phyloP scores from a whole-genome alignment of 2,329 filamentous ascomycete species.

The Trichoderma afroharzianum region DNA sequence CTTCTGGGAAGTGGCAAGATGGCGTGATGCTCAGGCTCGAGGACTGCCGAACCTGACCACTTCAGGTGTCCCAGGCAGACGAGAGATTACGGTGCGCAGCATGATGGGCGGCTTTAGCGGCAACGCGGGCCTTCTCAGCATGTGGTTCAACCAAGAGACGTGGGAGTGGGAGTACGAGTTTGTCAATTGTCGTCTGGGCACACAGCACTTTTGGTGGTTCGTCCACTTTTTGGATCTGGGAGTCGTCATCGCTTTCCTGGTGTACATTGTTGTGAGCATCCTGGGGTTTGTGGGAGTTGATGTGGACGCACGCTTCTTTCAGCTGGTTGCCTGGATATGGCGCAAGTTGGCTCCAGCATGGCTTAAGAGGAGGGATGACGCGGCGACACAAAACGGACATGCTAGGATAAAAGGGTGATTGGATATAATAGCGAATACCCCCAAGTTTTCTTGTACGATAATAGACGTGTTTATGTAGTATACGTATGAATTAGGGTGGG shows the following conservation, averaged over 20 bases:
- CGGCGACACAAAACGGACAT: conserved; percentile 20
- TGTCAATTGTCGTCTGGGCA: conserved; percentile 70
- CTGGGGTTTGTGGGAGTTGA: conserved; percentile 34
- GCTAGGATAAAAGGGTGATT: conserved; percentile 23
- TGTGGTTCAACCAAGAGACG: conserved; percentile 75
- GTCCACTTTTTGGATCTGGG: conserved; percentile 71
- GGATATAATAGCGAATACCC: conserved; percentile 20
- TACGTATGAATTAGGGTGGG: not conserved
- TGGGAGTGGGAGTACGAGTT: conserved; percentile 84
- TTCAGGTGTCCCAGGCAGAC: conserved; percentile 57
- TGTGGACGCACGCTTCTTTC: conserved; percentile 29
- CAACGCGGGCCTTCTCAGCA: conserved; percentile 80
- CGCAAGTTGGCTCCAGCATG: not conserved
- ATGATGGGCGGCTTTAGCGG: conserved; percentile 99
- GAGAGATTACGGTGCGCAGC: conserved; percentile 89
- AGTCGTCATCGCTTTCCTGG: conserved; percentile 32
- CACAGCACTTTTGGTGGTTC: conserved; percentile 92
- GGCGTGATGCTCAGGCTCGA: conserved; percentile 41
- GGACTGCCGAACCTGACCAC: conserved; percentile 32
- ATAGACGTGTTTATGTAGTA: conserved; percentile 3
- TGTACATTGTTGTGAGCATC: conserved; percentile 26
- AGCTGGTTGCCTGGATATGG: conserved; percentile 21
- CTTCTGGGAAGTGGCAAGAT: conserved; percentile 49
- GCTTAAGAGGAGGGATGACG: not conserved
- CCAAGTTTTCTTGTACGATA: conserved; percentile 15